Conservation (phyloP, 129 eudicot genomes). For the sunflower (Helianthus annuus) region HanXRQr2.0-SUNRISE NC_035438.2:113467793-113468292, state of each 20-base stretch:
- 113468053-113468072: conserved; percentile 59
- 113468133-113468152: conserved; percentile 89
- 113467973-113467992: conserved; percentile 25
- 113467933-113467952: conserved; percentile 59
- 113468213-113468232: conserved; percentile 17
- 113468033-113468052: conserved; percentile 57
- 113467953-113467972: conserved; percentile 23
- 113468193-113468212: conserved; percentile 19
- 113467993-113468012: conserved; percentile 26
- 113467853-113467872: neutral
- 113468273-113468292: neutral
- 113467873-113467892: conserved; percentile 63
- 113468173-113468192: conserved; percentile 55
- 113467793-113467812: conserved; percentile 83
- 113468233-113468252: neutral
- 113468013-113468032: conserved; percentile 34
- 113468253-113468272: neutral
- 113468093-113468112: conserved; percentile 71
- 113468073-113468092: conserved; percentile 56
- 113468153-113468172: conserved; percentile 94
- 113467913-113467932: conserved; percentile 92
- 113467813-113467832: neutral
- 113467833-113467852: conserved; percentile 3
- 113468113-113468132: conserved; percentile 96
- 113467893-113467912: conserved; percentile 89